Evolutionary conservation across 2,329 filamentous ascomycete genomes (phyloP).

Genomic region (Aspergillus awamori): DNA sequence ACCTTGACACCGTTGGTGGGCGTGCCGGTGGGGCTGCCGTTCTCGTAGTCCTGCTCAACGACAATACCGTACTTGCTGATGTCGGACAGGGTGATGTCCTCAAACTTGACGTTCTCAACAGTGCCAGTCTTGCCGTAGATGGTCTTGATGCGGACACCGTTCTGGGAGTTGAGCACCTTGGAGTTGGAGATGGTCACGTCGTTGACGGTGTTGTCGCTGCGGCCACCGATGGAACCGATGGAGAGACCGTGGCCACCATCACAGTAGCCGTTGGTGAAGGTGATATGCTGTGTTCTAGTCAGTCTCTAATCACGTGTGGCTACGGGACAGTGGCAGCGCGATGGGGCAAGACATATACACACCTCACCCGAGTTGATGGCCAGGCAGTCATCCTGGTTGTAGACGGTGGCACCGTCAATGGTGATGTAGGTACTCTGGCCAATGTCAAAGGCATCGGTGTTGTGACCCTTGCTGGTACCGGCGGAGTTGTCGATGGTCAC

Average conservation of each 20-base stretch:
- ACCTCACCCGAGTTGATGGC: slow-evolving; percentile 57
- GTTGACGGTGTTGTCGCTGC: slow-evolving; percentile 56
- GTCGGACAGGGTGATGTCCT: slow-evolving; percentile 53
- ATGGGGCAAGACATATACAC: background rate
- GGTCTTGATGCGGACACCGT: slow-evolving; percentile 51
- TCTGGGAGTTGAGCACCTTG: slow-evolving; percentile 48
- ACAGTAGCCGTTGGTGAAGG: slow-evolving; percentile 51
- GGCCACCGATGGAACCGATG: slow-evolving; percentile 48
- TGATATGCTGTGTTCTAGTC: slow-evolving; percentile 42
- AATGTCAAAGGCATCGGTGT: slow-evolving; percentile 65
- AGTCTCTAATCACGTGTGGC: background rate
- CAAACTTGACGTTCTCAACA: slow-evolving; percentile 57
- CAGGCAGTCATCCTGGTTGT: slow-evolving; percentile 66
- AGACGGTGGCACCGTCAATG: slow-evolving; percentile 57
- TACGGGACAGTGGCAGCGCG: too few relatives aligned
- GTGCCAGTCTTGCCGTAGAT: slow-evolving; percentile 55
- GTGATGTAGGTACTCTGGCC: slow-evolving; percentile 53
- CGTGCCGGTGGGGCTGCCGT: slow-evolving; percentile 45
- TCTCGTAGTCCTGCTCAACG: slow-evolving; percentile 58
- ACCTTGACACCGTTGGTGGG: slow-evolving; percentile 45
- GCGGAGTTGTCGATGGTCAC: slow-evolving; percentile 62
- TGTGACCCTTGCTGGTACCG: slow-evolving; percentile 53
- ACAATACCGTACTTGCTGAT: slow-evolving; percentile 57
- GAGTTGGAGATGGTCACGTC: slow-evolving; percentile 54
- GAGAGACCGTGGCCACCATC: slow-evolving; percentile 39